Evolutionary conservation across 441 rosid species (phyloP), one percentile per base, ranked within the genome.

Genomic region (Capsella rubella): DNA sequence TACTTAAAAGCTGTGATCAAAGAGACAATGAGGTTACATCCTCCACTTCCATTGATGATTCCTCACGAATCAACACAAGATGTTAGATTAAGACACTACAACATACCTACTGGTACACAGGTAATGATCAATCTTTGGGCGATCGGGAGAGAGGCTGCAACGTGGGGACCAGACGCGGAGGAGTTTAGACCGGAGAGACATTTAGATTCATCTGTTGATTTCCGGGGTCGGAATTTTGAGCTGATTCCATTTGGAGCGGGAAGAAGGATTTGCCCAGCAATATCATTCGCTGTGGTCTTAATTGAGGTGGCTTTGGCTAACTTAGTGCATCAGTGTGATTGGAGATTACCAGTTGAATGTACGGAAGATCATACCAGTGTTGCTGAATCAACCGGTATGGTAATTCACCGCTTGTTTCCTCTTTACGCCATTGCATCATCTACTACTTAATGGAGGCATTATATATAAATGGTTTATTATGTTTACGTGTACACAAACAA

Each of bases 101-200:
- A 46, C 37, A 78, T 72, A 35, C 73, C 70, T 0, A 43, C 25
- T 0, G 53, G 73, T 42, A 65, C 81, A 16, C 58, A 47, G n/a
- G 70, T 62, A 8, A 13, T 78, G 34, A 49, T 78, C 53, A 78
- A 73, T 46, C 39, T 10, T 55, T 78, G 71, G 59, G 70, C 81
- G 3, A 64, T 78, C 1, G 78, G 74, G 57, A 60, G 81, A 67
- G 81, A 78, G 27, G 37, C 39, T 45, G 60, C 37, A 0, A 52
- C 60, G 0, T 78, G 81, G 81, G 77, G 69, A 54, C 15, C 37
- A 21, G 68, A 67, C 1, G 70, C 70, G 0, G 67, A 78, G 5
- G 45, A 67, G 46, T 78, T 78, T 56, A 67, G 40, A 59, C 81
- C 74, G 2, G 78, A 73, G 74, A 78, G 81, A n/a, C 73, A 72